A percentile compares a stretch with the other conserved stretches of the same genome.
These are phyloP conservation scores for Penicillium sp. DNA, from an alignment of 2,329 filamentous ascomycete species.

Conservation along the genomic window DNA sequence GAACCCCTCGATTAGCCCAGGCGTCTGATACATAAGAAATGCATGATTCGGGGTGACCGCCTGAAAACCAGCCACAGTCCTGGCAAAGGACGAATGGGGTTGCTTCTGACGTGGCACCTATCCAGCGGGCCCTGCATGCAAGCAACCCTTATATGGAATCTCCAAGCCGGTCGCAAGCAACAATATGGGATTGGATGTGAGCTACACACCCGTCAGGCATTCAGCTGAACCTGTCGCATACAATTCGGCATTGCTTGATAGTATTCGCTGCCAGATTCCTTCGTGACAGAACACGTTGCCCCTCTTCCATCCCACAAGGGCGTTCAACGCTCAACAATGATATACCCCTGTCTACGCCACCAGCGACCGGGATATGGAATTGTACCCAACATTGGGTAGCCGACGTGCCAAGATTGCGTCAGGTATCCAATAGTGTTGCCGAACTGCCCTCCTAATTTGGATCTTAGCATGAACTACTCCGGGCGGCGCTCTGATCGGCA, in stretches of 20 bases:
- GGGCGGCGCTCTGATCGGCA: slow-evolving; percentile 5
- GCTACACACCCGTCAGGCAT: background rate
- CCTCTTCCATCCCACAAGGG: slow-evolving; percentile 1
- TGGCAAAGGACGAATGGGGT: slow-evolving; percentile 9
- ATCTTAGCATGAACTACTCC: slow-evolving; percentile 1
- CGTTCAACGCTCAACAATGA: background rate
- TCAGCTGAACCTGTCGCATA: slow-evolving; percentile 10
- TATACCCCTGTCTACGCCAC: slow-evolving; percentile 1
- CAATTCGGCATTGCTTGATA: slow-evolving; percentile 1
- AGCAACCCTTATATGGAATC: slow-evolving; percentile 14
- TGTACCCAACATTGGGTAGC: slow-evolving; percentile 3
- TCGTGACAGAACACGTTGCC: background rate
- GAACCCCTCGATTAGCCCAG: background rate
- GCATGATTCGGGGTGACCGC: slow-evolving; percentile 6
- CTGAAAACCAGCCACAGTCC: slow-evolving; percentile 13
- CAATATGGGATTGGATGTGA: slow-evolving; percentile 3
- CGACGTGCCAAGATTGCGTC: slow-evolving; percentile 5
- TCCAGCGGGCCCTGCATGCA: slow-evolving; percentile 16
- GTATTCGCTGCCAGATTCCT: slow-evolving; percentile 3
- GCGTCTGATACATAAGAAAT: slow-evolving; percentile 22
- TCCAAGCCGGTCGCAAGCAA: slow-evolving; percentile 6
- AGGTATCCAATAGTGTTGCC: slow-evolving; percentile 10
- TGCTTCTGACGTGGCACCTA: slow-evolving; percentile 37
- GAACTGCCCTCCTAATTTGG: background rate
- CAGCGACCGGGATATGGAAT: background rate